Evolutionary conservation across 495 filamentous ascomycete genomes (phyloP).

Genomic region (Xylaria sp.): DNA sequence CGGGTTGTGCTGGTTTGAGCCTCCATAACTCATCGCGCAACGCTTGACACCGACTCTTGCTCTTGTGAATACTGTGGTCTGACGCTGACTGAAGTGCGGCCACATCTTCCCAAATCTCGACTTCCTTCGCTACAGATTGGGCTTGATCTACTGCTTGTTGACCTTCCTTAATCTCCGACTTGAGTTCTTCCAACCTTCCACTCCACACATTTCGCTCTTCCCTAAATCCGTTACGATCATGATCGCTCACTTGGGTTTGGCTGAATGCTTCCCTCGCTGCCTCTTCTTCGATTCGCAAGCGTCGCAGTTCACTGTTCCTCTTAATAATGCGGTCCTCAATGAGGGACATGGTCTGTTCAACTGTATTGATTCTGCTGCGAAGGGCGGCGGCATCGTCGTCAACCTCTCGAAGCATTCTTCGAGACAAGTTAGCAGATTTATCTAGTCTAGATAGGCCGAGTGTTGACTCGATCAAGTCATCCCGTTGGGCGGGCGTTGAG

Average conservation of each 20-base stretch:
- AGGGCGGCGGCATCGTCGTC: conserved; percentile 28
- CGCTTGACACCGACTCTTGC: neutral
- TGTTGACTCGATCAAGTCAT: conserved; percentile 40
- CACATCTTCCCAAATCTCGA: conserved; percentile 8
- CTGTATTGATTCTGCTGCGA: conserved; percentile 1
- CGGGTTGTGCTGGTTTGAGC: neutral
- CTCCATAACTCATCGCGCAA: neutral
- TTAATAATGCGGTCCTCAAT: conserved; percentile 11
- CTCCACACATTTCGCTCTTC: neutral
- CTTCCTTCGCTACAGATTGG: conserved; percentile 15
- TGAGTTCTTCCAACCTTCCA: conserved; percentile 13
- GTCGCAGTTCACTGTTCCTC: neutral
- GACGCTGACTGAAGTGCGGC: neutral
- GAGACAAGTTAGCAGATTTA: conserved; percentile 33
- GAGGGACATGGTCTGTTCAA: conserved; percentile 14
- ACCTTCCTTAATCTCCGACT: conserved; percentile 10
- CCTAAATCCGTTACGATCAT: neutral
- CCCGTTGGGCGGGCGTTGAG: conserved; percentile 32
- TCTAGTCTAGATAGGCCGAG: conserved; percentile 41
- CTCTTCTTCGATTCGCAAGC: conserved; percentile 11
- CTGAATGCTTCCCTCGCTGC: neutral
- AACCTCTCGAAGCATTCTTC: conserved; percentile 34
- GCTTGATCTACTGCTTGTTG: conserved; percentile 16
- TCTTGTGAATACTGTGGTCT: neutral
- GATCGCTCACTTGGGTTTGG: neutral